A percentile compares a stretch with the other conserved stretches of the same genome.
Conservation (phyloP, 345 rosid genomes). For the Turritis glabra region DNA sequence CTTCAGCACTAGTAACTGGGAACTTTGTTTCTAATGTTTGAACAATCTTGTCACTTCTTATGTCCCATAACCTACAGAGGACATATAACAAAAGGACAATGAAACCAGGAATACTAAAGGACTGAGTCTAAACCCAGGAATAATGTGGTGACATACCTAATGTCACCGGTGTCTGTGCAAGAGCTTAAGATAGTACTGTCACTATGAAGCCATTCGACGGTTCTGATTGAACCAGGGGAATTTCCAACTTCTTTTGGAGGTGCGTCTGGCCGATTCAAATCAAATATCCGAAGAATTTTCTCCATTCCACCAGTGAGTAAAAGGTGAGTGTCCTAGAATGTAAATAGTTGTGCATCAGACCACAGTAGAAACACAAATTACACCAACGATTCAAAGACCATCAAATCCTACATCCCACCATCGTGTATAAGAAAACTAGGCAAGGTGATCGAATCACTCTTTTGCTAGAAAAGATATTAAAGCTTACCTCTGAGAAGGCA, state of each 20-base stretch:
- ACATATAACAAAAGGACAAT: not conserved
- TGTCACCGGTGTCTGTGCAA: constrained; percentile 83
- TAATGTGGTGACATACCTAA: constrained; percentile 55
- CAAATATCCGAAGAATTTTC: constrained; percentile 87
- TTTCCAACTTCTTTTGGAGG: constrained; percentile 85
- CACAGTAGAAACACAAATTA: not conserved
- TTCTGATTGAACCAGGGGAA: constrained; percentile 88
- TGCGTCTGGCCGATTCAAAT: constrained; percentile 83
- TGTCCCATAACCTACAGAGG: constrained; percentile 78
- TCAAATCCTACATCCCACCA: constrained; percentile 14
- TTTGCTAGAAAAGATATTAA: constrained; percentile 1
- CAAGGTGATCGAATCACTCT: constrained; percentile 4
- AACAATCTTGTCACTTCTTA: constrained; percentile 81
- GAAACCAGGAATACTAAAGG: constrained; percentile 1
- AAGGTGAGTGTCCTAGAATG: constrained; percentile 73
- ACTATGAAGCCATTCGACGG: constrained; percentile 94
- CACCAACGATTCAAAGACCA: not conserved
- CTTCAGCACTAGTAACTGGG: constrained; percentile 95
- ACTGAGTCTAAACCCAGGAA: not conserved
- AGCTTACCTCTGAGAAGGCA: constrained; percentile 75
- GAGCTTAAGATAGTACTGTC: constrained; percentile 95
- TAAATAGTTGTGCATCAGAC: constrained; percentile 5
- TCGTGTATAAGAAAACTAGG: not conserved
- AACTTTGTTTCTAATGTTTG: constrained; percentile 80
- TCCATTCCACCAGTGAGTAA: constrained; percentile 94